These are phyloP conservation scores for Aechmea fasciata DNA, from an alignment of 176 grass and related monocot species.

Conservation along the genomic window DNA sequence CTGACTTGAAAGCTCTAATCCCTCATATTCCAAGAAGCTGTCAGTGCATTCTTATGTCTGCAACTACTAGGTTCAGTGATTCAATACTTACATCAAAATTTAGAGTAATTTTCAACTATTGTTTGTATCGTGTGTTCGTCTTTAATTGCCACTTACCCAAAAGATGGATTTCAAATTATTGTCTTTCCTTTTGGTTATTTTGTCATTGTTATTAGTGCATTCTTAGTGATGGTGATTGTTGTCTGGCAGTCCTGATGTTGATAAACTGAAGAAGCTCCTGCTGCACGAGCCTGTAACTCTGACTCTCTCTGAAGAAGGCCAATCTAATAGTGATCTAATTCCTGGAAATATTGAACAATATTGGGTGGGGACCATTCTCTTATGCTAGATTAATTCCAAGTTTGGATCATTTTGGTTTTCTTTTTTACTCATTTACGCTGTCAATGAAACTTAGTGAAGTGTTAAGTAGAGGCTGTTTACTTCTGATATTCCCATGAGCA, in stretches of 20 bases:
- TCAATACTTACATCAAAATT: not conserved
- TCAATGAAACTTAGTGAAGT: not conserved
- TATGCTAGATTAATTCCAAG: not conserved
- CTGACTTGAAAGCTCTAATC: conserved; percentile 71
- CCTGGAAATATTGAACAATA: conserved; percentile 85
- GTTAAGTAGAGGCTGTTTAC: not conserved
- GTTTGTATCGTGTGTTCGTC: no score
- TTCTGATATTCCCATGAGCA: not conserved
- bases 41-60: conserved; percentile 94
- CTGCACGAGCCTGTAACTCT: conserved; percentile 81
- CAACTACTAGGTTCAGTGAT: conserved; percentile 73
- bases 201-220: not conserved
- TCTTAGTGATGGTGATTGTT: not conserved
- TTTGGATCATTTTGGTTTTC: not conserved
- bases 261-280: conserved; percentile 85
- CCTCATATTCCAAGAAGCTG: conserved; percentile 79
- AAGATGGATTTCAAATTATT: not conserved
- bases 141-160: no score
- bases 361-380: conserved; percentile 38
- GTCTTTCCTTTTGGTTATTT: not conserved
- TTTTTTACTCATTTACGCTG: not conserved
- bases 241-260: conserved; percentile 56
- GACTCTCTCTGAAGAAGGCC: conserved; percentile 75
- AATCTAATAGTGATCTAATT: conserved; percentile 56
- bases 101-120: no score